Conservation (phyloP, 2,329 filamentous ascomycete species). For the Cercospora nicotianae region DNA sequence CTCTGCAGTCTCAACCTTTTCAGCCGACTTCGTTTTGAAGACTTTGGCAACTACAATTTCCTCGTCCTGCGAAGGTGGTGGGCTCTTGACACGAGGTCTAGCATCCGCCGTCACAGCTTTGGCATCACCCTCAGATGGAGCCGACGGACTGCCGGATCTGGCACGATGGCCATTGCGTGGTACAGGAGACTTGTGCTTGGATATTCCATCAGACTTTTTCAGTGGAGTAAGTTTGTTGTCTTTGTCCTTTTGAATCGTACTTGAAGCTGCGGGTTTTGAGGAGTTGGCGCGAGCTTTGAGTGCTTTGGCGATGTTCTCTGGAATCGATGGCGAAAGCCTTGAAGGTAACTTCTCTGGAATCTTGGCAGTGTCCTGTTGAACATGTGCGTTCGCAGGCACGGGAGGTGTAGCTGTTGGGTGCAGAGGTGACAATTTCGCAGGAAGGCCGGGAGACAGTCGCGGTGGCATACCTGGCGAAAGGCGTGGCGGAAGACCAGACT, state of each 20-base stretch:
- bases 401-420: not conserved
- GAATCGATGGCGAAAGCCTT: conserved; percentile 60
- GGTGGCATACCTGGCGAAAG: conserved; percentile 26
- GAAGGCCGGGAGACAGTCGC: conserved; percentile 23
- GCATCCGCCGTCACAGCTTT: conserved; percentile 17
- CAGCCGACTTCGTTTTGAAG: conserved; percentile 16
- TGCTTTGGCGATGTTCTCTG: conserved; percentile 56
- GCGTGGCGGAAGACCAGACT: conserved; percentile 21
- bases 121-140: conserved; percentile 28
- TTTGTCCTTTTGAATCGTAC: conserved; percentile 25
- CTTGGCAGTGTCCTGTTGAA: not conserved
- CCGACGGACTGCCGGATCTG: conserved; percentile 32
- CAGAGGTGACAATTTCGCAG: conserved; percentile 27
- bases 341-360: conserved; percentile 46
- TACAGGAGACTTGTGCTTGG: conserved; percentile 33
- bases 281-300: conserved; percentile 43
- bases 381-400: not conserved
- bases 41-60: conserved; percentile 24
- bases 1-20: conserved; percentile 7
- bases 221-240: conserved; percentile 27
- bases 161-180: conserved; percentile 35
- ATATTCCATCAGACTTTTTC: conserved; percentile 21
- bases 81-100: conserved; percentile 15
- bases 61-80: conserved; percentile 27
- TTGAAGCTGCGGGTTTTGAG: conserved; percentile 19